Conservation (phyloP, 179 eudicot genomes). For the Patellifolia procumbens region DNA sequence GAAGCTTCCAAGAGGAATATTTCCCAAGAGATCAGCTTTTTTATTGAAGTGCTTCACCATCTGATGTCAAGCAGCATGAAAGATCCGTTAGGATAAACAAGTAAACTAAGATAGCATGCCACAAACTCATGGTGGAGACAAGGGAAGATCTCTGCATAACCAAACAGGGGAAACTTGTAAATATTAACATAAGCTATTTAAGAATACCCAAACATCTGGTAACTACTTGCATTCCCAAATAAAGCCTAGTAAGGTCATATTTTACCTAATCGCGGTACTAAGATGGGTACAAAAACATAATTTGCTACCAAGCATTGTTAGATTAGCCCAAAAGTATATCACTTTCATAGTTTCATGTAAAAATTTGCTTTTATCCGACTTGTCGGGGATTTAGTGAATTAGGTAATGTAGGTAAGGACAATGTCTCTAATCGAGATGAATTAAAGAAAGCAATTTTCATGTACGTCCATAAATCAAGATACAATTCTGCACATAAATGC, state of each 20-base stretch:
- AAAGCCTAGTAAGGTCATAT: no score
- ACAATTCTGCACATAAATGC: not conserved
- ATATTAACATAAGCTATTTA: not conserved
- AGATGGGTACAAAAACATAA: no score
- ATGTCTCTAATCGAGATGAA: no score
- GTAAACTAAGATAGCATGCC: not conserved
- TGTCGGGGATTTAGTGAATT: no score
- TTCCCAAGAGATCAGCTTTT: constrained; percentile 57
- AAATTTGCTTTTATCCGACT: no score
- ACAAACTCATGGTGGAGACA: not conserved
- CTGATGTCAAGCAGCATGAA: constrained; percentile 39
- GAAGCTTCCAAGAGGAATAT: constrained; percentile 82
- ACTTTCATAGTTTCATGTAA: not conserved
- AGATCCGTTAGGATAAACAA: constrained; percentile 13
- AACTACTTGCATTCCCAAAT: not conserved
- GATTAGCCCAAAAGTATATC: no score
- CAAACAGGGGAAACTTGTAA: not conserved
- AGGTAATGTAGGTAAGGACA: not conserved
- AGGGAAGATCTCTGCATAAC: not conserved
- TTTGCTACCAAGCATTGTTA: no score
- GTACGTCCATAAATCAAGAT: not conserved
- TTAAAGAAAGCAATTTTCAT: not conserved
- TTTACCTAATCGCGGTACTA: no score
- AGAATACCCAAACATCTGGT: not conserved
- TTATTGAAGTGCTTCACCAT: constrained; percentile 81